These are phyloP conservation scores for Yarrowia sp. DNA, from an alignment of 805 yeast species.

Conservation along the genomic window DNA sequence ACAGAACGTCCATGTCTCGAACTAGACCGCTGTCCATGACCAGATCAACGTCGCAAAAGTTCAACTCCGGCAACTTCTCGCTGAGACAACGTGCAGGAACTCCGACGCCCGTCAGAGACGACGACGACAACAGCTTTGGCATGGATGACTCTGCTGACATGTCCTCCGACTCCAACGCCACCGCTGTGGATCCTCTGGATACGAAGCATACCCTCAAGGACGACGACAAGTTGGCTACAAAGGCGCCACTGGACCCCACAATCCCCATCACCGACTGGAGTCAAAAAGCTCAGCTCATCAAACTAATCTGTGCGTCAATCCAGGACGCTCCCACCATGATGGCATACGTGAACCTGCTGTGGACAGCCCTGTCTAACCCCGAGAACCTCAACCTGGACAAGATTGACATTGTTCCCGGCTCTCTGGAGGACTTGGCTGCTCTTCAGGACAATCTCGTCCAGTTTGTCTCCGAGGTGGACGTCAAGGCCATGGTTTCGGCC, in stretches of 20 bases:
- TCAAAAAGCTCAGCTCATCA: slow-evolving; percentile 29
- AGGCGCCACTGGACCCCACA: background rate
- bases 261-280: slow-evolving; percentile 38
- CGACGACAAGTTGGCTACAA: background rate
- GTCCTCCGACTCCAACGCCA: slow-evolving; percentile 13
- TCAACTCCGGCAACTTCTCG: slow-evolving; percentile 24
- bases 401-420: slow-evolving; percentile 26
- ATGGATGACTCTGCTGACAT: background rate
- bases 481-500: slow-evolving; percentile 23
- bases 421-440: slow-evolving; percentile 29
- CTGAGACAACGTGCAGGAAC: slow-evolving; percentile 25
- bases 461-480: slow-evolving; percentile 19
- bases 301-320: slow-evolving; percentile 23
- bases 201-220: background rate
- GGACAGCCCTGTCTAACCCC: slow-evolving; percentile 33
- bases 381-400: slow-evolving; percentile 28
- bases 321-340: slow-evolving; percentile 35
- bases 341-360: slow-evolving; percentile 14
- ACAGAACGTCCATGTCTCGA: slow-evolving; percentile 14
- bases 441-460: slow-evolving; percentile 13
- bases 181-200: slow-evolving; percentile 32
- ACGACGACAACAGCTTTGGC: background rate
- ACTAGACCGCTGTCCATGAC: slow-evolving; percentile 28
- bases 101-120: slow-evolving; percentile 12
- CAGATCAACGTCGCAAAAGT: slow-evolving; percentile 24